Conservation (phyloP, 306 rosid species). For the Acmispon strigosus region DNA sequence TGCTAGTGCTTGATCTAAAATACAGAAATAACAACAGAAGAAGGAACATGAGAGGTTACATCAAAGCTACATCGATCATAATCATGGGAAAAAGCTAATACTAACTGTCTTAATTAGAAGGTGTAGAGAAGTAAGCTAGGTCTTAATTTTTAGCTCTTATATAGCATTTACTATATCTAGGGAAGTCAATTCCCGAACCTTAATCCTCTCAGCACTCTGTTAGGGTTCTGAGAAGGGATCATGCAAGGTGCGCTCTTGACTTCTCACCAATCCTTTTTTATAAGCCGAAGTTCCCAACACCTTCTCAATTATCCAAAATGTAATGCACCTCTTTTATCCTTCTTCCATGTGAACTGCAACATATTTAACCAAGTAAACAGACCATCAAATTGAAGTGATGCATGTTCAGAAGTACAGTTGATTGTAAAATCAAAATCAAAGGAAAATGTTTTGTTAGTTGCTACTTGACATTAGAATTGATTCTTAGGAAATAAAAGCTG, state of each 20-base stretch:
- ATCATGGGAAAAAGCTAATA: conserved; percentile 13
- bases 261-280: conserved; percentile 36
- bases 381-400: background rate
- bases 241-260: conserved; percentile 99
- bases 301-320: conserved; percentile 11
- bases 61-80: conserved; percentile 34
- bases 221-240: conserved; percentile 30
- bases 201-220: conserved; percentile 33
- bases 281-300: conserved; percentile 36
- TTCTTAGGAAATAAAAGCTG: too few relatives aligned
- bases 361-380: background rate
- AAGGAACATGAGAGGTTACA: conserved; percentile 24
- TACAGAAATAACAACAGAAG: conserved; percentile 1
- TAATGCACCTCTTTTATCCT: conserved; percentile 24
- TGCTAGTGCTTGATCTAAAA: conserved; percentile 13
- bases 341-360: conserved; percentile 30
- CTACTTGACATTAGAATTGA: too few relatives aligned
- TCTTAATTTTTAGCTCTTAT: conserved; percentile 27
- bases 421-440: too few relatives aligned
- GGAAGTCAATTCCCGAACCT: conserved; percentile 99
- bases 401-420: too few relatives aligned
- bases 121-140: conserved; percentile 34
- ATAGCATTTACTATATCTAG: conserved; percentile 17
- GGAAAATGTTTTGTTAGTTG: too few relatives aligned
- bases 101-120: conserved; percentile 20